Base-by-base conservation (phyloP, 345 rosid species). In the Rhodamnia argentea region DNA sequence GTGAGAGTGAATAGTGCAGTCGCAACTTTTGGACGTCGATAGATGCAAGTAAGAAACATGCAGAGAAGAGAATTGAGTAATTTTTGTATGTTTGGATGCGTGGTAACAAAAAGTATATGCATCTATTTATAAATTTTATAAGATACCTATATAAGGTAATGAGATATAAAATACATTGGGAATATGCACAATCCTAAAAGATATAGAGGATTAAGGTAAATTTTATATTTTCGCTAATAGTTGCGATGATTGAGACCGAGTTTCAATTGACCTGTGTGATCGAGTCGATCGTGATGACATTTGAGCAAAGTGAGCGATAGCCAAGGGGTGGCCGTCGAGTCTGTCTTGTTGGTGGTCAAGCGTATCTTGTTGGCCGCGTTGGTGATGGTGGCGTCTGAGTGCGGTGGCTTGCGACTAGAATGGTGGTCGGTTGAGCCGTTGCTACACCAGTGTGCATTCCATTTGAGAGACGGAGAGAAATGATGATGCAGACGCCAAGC, bases 11-110 rank as follows among this genome's bases (percentile, higher is more conserved):
- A 5, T 16, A 32, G 24, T 7, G 22, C 11, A 4, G 24, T 18
- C 13, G 13, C 0, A 0, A 10, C 47, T 70, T 70, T 70, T 70
- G 24, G 42, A 15, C 15, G 42, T 37, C 12, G 10, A 29, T 64
- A 9, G 23, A 16, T 64, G 10, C 6, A 0, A 5, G 7, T 64
- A 16, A 16, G 5, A 8, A 16, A 37, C 6, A 37, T 4, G 47
- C 2, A 2, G 2, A 37, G 40, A 20, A 37, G 13, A 37, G 26
- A 32, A 37, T 70, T 1, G 13, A 32, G 78, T 70, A 37, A 70
- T 70, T 32, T 32, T 0, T 29, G 0, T 64, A 3, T 29, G 32
- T 32, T 64, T 16, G 20, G 0, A 4, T 27, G 7, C 0, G 10
- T 27, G 7, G 27, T 62, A 27, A 62, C 14, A 1, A 62, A 70